phyloP scores from a whole-genome alignment of 2,329 filamentous ascomycete genomes.

The Botrytis fabae region DNA sequence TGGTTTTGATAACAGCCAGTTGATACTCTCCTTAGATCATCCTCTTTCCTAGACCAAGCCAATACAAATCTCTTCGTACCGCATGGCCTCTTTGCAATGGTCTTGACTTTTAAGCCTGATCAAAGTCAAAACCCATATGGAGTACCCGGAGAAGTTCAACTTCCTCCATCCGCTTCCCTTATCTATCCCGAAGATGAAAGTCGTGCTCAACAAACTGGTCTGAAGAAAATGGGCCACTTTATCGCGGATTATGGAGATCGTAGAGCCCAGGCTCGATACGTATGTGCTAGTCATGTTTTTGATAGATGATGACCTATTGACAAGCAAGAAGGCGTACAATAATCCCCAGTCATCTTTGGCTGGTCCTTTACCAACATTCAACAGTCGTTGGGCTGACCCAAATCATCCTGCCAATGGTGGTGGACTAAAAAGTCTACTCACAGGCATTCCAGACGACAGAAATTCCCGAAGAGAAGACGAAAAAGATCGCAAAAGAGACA shows the following conservation, averaged over 20 bases:
- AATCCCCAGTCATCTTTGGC: conserved; percentile 1
- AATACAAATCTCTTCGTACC: conserved; percentile 58
- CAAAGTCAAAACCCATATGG: neutral
- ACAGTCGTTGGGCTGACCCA: conserved; percentile 13
- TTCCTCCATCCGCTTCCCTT: neutral
- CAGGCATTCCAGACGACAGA: conserved; percentile 1
- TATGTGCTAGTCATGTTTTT: neutral
- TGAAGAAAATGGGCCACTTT: conserved; percentile 43
- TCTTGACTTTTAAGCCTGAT: conserved; percentile 53
- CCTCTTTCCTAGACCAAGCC: conserved; percentile 54
- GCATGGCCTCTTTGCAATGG: conserved; percentile 52
- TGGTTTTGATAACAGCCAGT: conserved; percentile 3
- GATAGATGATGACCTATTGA: neutral
- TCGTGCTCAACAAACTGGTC: conserved; percentile 28
- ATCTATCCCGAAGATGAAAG: neutral
- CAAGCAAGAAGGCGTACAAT: neutral
- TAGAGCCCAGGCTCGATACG: conserved; percentile 24
- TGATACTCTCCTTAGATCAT: conserved; percentile 35
- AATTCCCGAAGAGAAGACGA: neutral
- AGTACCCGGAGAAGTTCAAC: conserved; percentile 1
- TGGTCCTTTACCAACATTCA: conserved; percentile 2
- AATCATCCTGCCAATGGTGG: conserved; percentile 10
- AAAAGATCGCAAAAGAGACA: neutral
- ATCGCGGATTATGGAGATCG: conserved; percentile 27
- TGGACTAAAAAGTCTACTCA: conserved; percentile 16